phyloP scores from a whole-genome alignment of 116 monocot genomes.

The Trichopus zeylanicus region DNA sequence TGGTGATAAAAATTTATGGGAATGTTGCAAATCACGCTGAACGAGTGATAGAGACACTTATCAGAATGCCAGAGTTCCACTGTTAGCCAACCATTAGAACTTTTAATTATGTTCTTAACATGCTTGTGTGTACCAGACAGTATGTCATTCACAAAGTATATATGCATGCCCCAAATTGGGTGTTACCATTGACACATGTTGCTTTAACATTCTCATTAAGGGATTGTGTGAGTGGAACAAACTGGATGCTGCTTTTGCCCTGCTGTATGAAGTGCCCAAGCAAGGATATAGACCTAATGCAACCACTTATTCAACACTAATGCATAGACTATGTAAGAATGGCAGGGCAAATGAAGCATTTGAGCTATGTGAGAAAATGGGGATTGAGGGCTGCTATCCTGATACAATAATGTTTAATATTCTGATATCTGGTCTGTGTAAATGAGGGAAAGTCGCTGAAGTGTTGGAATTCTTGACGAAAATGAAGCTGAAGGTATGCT shows the following conservation, averaged over 20 bases:
- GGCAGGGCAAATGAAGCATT: slow-evolving; percentile 57
- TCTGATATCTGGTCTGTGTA: slow-evolving; percentile 69
- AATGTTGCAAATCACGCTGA: slow-evolving; percentile 55
- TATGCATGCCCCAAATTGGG: slow-evolving; percentile 53
- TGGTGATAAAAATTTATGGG: slow-evolving; percentile 64
- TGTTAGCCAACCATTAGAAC: slow-evolving; percentile 71
- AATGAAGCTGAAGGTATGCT: slow-evolving; percentile 61
- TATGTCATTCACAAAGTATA: slow-evolving; percentile 62
- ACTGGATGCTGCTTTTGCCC: slow-evolving; percentile 47
- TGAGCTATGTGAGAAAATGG: slow-evolving; percentile 57
- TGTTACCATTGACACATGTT: slow-evolving; percentile 64
- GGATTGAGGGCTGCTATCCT: slow-evolving; percentile 33
- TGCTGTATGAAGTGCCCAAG: slow-evolving; percentile 79
- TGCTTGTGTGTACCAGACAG: slow-evolving; percentile 60
- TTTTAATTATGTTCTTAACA: slow-evolving; percentile 77
- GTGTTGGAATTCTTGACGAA: slow-evolving; percentile 50
- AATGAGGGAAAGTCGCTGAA: slow-evolving; percentile 40
- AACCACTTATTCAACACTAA: slow-evolving; percentile 65
- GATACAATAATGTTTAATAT: slow-evolving; percentile 72
- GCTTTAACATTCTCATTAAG: slow-evolving; percentile 92
- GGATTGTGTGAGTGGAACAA: slow-evolving; percentile 56
- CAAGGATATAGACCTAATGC: slow-evolving; percentile 65
- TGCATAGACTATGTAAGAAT: slow-evolving; percentile 55
- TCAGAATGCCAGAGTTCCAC: slow-evolving; percentile 63
- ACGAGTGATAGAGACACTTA: slow-evolving; percentile 42